Conservation (phyloP, 1,139 yeast species). For the Kluyveromyces sp. region DNA sequence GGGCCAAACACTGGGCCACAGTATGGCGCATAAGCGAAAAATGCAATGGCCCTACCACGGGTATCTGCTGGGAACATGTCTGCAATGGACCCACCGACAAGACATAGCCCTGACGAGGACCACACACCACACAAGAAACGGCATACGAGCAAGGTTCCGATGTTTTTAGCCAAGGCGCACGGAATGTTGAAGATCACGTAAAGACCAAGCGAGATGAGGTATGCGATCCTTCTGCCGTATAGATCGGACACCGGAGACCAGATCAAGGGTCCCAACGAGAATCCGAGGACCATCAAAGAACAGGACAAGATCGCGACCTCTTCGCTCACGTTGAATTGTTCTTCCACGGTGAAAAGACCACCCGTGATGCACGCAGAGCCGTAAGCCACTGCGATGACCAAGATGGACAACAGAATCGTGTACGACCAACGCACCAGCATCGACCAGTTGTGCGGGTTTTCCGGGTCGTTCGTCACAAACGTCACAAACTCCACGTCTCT, state of each 20-base stretch:
- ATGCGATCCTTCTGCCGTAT: conserved; percentile 80
- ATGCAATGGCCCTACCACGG: conserved; percentile 85
- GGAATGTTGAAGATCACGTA: conserved; percentile 81
- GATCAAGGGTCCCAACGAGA: conserved; percentile 76
- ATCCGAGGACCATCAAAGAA: conserved; percentile 84
- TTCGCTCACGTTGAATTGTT: conserved; percentile 56
- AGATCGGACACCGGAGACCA: conserved; percentile 91
- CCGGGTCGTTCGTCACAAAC: conserved; percentile 67
- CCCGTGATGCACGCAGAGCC: conserved; percentile 91
- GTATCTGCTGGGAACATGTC: conserved; percentile 75
- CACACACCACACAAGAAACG: conserved; percentile 85
- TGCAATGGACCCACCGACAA: conserved; percentile 87
- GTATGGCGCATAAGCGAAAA: conserved; percentile 87
- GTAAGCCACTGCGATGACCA: conserved; percentile 81
- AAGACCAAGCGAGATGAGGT: conserved; percentile 64
- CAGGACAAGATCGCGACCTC: conserved; percentile 78
- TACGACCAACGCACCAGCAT: conserved; percentile 52
- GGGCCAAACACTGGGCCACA: conserved; percentile 92
- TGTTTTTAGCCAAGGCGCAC: conserved; percentile 78
- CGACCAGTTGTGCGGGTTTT: conserved; percentile 83
- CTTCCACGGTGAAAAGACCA: conserved; percentile 58
- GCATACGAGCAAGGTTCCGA: conserved; percentile 71
- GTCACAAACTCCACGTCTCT: conserved; percentile 78
- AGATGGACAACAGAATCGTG: conserved; percentile 56
- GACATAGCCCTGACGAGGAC: conserved; percentile 73